Evolutionary conservation across 2,329 filamentous ascomycete genomes (phyloP), one percentile per base, ranked within the genome.

Genomic region (Podosphaera xanthii): DNA sequence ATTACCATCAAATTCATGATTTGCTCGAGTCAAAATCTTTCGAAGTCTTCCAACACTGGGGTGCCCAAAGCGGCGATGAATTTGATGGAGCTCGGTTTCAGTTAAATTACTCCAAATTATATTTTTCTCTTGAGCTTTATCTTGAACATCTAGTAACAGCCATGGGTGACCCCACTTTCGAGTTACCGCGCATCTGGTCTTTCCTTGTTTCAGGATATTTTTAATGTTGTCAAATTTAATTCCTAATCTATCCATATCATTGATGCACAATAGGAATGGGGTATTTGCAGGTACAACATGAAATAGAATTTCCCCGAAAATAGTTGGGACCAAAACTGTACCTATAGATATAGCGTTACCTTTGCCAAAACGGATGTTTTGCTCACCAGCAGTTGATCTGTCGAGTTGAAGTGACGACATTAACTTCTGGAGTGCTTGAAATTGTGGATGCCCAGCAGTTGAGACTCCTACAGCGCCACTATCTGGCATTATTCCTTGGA

Each of bases 381-480:
- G 6, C 33, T 54, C 34, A 34, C 50, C 50, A 35, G 50, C 50
- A 34, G 50, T 54, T 35, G 50, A 54, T 34, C 12, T 42, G 14
- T 57, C 38, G 9, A 57, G 36, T 31, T 42, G 36, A 42, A 44
- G 54, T 42, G 14, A 22, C 9, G 35, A 35, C 38, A 46, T 8
- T 34, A 46, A 33, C 33, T 36, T 46, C 36, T 57, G 55, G 40
- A 48, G 31, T 35, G 30, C 40, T 33, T 57, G 33, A 57, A 57
- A 57, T 35, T 57, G n/a, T 22, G 40, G 38, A 30, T 46, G 10
- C 44, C 22, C 40, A n/a, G 40, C 40, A 8, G 55, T 48, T 38
- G 55, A 57, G n/a, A 48, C 42, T 34, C 48, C 44, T 34, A 2
- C 46, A 52, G 57, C 57, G 42, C 57, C 44, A 52, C 31, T 58